These are phyloP conservation scores for Tolypocladium cylindrosporum DNA, from an alignment of 2,329 filamentous ascomycete species.

Conservation along the genomic window DNA sequence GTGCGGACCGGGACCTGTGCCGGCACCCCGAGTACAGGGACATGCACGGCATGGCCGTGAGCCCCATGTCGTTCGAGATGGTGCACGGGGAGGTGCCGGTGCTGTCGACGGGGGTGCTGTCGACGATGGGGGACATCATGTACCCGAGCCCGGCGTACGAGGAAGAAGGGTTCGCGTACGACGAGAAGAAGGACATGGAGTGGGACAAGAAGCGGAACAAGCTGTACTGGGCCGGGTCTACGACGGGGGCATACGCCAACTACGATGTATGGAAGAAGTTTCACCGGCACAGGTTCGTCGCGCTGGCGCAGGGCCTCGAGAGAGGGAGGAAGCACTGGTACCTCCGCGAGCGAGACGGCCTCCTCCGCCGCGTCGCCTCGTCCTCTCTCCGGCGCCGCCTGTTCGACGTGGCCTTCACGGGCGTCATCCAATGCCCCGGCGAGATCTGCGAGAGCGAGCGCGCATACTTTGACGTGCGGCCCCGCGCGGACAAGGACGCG, in stretches of 20 bases:
- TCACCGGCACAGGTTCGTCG: slow-evolving; percentile 38
- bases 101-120: slow-evolving; percentile 31
- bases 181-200: slow-evolving; percentile 24
- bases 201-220: slow-evolving; percentile 41
- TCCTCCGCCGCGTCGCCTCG: slow-evolving; percentile 10
- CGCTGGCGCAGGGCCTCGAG: slow-evolving; percentile 22
- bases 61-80: slow-evolving; percentile 30
- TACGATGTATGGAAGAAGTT: slow-evolving; percentile 26
- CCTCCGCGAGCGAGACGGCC: slow-evolving; percentile 13
- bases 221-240: slow-evolving; percentile 49
- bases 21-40: slow-evolving; percentile 29
- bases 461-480: slow-evolving; percentile 17
- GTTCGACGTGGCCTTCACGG: slow-evolving; percentile 35
- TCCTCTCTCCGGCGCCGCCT: slow-evolving; percentile 25
- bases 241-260: slow-evolving; percentile 34
- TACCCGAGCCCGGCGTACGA: slow-evolving; percentile 41
- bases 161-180: slow-evolving; percentile 31
- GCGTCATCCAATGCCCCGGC: slow-evolving; percentile 32
- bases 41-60: slow-evolving; percentile 34
- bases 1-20: slow-evolving; percentile 27
- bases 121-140: slow-evolving; percentile 41
- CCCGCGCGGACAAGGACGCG: slow-evolving; percentile 22
- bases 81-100: slow-evolving; percentile 33
- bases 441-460: slow-evolving; percentile 25
- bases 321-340: slow-evolving; percentile 17